Conservation (phyloP, 176 grass and related monocot genomes). For the Eleusine coracana region DNA sequence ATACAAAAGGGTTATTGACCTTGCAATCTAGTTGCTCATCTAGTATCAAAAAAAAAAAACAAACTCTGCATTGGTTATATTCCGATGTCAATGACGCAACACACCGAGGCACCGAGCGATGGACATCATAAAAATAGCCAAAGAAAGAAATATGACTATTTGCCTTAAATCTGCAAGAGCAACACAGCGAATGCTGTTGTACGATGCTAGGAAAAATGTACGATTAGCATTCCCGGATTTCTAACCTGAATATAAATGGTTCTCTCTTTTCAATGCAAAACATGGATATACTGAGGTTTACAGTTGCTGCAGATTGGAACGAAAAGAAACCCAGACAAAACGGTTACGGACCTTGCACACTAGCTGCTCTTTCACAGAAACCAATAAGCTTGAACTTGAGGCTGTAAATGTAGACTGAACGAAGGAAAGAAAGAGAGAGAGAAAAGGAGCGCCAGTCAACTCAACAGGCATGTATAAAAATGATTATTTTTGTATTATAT, state of each 20-base stretch:
- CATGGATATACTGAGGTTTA: not conserved
- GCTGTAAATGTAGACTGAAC: not conserved
- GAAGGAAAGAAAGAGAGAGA: not conserved
- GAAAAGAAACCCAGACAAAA: not conserved
- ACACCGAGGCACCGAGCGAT: not conserved
- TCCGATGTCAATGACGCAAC: not conserved
- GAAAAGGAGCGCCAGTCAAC: not conserved
- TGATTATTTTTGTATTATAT: slow-evolving; percentile 40
- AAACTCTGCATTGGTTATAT: not conserved
- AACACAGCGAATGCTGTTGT: not conserved
- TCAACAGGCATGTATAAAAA: slow-evolving; percentile 24
- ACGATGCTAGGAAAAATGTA: not conserved
- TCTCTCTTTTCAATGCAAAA: not conserved
- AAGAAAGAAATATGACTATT: not conserved
- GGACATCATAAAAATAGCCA: not conserved
- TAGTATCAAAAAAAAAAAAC: too few relatives aligned
- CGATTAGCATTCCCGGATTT: not conserved
- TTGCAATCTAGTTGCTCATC: too few relatives aligned
- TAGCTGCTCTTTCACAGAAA: not conserved
- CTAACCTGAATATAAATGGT: not conserved
- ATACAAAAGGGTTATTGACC: too few relatives aligned
- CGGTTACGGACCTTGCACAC: not conserved
- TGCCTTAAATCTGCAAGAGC: not conserved
- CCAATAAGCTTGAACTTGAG: not conserved
- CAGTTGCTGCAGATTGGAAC: not conserved